These are phyloP conservation scores for Fusarium denticulatum DNA, from an alignment of 2,329 filamentous ascomycete species.

Conservation along the genomic window DNA sequence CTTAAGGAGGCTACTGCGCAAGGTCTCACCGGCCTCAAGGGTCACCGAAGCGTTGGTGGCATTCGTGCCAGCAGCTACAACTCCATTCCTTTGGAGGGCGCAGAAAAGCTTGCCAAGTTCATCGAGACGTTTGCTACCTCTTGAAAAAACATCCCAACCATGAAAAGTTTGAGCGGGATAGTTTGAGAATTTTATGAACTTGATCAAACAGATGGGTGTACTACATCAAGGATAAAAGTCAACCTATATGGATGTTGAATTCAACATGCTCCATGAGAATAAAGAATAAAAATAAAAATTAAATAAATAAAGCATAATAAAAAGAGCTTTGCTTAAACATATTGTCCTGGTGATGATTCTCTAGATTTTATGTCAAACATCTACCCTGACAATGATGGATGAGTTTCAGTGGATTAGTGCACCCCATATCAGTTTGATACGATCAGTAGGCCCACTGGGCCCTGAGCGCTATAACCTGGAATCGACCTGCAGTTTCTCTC, in stretches of 20 bases:
- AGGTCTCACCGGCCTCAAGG: slow-evolving; percentile 83
- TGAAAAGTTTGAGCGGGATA: background rate
- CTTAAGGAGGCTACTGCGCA: slow-evolving; percentile 74
- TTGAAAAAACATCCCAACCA: background rate
- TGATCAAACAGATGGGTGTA: background rate
- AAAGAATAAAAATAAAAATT: background rate
- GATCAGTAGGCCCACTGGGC: slow-evolving; percentile 16
- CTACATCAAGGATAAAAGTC: background rate
- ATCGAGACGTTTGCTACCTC: slow-evolving; percentile 62
- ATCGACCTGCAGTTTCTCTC: slow-evolving; percentile 4
- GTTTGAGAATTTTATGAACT: background rate
- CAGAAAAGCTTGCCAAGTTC: slow-evolving; percentile 73
- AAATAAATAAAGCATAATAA: background rate
- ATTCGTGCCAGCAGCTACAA: slow-evolving; percentile 93
- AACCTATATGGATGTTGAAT: slow-evolving; percentile 28
- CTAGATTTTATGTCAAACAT: background rate
- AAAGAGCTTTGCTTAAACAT: background rate
- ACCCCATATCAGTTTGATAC: background rate
- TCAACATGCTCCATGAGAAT: slow-evolving; percentile 34
- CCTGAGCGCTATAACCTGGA: background rate
- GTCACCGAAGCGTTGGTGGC: slow-evolving; percentile 76
- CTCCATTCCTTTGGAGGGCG: slow-evolving; percentile 74
- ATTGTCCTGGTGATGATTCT: background rate
- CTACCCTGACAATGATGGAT: background rate
- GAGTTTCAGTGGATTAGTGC: background rate